phyloP scores from a whole-genome alignment of 257 asterid genomes.

The Solanum raphanifolium region DNA sequence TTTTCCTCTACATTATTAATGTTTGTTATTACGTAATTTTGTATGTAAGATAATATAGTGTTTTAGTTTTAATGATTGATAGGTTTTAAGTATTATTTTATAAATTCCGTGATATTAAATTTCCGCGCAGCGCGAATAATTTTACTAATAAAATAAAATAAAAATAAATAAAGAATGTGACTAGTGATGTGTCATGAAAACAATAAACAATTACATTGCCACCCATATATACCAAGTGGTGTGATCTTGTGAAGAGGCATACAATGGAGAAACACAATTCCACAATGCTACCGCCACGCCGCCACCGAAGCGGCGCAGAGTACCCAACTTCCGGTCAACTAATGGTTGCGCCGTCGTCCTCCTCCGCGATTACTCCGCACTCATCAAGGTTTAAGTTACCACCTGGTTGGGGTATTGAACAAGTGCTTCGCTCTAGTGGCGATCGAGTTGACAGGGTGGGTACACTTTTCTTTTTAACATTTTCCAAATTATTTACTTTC shows the following conservation, averaged over 20 bases:
- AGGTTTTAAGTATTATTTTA: too few species aligned
- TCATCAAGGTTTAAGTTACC: constrained; percentile 27
- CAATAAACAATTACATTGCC: neutral
- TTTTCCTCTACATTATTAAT: too few species aligned
- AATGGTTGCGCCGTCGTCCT: constrained; percentile 9
- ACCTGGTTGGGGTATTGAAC: constrained; percentile 48
- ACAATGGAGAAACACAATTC: constrained; percentile 5
- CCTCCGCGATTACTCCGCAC: neutral
- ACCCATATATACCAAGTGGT: neutral
- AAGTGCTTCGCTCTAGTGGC: constrained; percentile 48
- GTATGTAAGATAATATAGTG: too few species aligned
- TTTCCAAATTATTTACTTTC: neutral
- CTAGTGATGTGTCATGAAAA: neutral
- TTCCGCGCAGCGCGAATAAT: too few species aligned
- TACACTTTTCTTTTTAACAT: neutral
- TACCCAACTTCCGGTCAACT: constrained; percentile 20
- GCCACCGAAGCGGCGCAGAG: neutral
- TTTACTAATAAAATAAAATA: too few species aligned
- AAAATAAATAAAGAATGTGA: neutral
- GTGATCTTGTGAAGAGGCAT: neutral
- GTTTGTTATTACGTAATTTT: too few species aligned
- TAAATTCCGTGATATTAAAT: too few species aligned
- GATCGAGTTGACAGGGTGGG: constrained; percentile 59
- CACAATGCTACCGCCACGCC: constrained; percentile 14
- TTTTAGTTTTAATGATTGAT: too few species aligned